These are phyloP conservation scores for Candida rishiriensis DNA, from an alignment of 805 yeast species.

Conservation along the genomic window DNA sequence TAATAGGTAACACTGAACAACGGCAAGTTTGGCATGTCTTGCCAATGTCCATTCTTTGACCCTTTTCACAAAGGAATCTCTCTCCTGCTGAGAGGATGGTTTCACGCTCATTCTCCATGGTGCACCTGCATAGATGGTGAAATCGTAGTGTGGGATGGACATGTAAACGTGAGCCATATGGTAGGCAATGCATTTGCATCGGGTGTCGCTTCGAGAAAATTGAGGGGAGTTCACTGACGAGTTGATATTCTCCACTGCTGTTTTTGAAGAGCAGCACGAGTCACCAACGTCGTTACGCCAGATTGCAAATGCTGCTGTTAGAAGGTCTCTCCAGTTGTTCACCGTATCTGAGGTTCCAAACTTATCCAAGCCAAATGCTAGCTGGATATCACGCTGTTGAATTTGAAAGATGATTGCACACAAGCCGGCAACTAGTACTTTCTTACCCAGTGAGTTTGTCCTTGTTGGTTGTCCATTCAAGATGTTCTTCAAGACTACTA, in stretches of 20 bases:
- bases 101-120: constrained; percentile 74
- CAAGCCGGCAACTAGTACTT: constrained; percentile 62
- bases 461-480: constrained; percentile 47
- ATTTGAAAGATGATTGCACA: constrained; percentile 64
- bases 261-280: constrained; percentile 31
- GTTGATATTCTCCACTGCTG: constrained; percentile 28
- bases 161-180: constrained; percentile 71
- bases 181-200: constrained; percentile 63
- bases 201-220: constrained; percentile 35
- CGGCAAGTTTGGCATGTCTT: constrained; percentile 45
- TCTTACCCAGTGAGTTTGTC: constrained; percentile 58
- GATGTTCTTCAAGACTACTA: constrained; percentile 52
- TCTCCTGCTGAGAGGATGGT: constrained; percentile 46
- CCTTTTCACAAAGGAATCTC: constrained; percentile 43
- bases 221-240: constrained; percentile 26
- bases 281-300: constrained; percentile 52
- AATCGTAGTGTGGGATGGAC: constrained; percentile 71
- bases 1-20: constrained; percentile 57
- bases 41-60: constrained; percentile 50
- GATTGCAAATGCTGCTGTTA: constrained; percentile 65
- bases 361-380: constrained; percentile 41
- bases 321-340: constrained; percentile 63
- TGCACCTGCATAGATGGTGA: constrained; percentile 75
- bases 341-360: constrained; percentile 25
- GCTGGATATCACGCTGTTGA: constrained; percentile 67